phyloP scores from a whole-genome alignment of 306 rosid genomes.

The Sindora glabra region DNA sequence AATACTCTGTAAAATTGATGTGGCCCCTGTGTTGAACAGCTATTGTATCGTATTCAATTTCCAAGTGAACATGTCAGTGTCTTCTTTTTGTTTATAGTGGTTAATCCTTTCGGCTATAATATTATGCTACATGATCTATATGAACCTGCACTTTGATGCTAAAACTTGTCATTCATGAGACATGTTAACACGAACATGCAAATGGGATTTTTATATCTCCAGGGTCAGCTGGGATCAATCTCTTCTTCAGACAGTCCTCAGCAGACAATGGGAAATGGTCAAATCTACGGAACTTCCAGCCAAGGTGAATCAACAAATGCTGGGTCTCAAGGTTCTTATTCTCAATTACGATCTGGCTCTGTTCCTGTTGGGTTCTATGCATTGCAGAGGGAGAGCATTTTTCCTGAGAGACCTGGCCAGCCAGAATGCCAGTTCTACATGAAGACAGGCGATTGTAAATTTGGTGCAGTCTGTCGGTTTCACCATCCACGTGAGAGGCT shows the following conservation, averaged over 20 bases:
- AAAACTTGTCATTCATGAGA: constrained; percentile 8
- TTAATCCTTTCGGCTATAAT: not conserved
- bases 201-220: constrained; percentile 29
- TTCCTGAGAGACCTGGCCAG: constrained; percentile 96
- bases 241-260: constrained; percentile 68
- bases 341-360: constrained; percentile 58
- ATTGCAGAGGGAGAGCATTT: constrained; percentile 83
- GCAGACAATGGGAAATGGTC: constrained; percentile 58
- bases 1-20: too few relatives aligned
- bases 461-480: constrained; percentile 92
- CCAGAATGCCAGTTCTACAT: constrained; percentile 97
- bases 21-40: not conserved
- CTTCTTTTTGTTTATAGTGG: not conserved
- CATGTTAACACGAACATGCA: constrained; percentile 14
- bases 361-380: constrained; percentile 71
- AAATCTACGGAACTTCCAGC: constrained; percentile 58
- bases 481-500: constrained; percentile 91
- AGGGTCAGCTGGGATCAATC: constrained; percentile 89
- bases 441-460: constrained; percentile 97
- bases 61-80: not conserved
- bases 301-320: constrained; percentile 54
- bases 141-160: not conserved
- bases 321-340: constrained; percentile 63
- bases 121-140: constrained; percentile 6
- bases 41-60: not conserved